Conservation (phyloP, 2,329 filamentous ascomycete genomes). For the Aspergillus quadricinctus region DNA sequence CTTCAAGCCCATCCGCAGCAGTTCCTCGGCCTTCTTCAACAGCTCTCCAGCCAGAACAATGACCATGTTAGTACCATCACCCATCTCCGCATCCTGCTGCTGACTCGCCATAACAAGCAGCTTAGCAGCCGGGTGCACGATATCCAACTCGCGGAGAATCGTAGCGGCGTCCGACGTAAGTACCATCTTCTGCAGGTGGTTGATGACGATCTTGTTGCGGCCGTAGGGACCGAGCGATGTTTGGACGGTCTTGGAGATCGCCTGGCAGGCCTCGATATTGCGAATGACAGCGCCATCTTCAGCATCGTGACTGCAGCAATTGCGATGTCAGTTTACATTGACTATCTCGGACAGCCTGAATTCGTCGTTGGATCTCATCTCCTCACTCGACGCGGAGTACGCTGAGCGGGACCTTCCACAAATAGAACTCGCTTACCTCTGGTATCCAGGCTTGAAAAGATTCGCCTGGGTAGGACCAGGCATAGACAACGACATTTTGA, state of each 20-base stretch:
- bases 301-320: conserved; percentile 74
- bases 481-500: conserved; percentile 88
- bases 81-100: conserved; percentile 99
- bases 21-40: conserved; percentile 92
- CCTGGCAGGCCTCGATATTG: conserved; percentile 97
- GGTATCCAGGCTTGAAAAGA: conserved; percentile 95
- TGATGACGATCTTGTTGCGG: conserved; percentile 99
- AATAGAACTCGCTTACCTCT: conserved; percentile 62
- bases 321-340: conserved; percentile 8
- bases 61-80: conserved; percentile 95
- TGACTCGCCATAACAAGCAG: conserved; percentile 97
- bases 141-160: conserved; percentile 94
- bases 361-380: neutral
- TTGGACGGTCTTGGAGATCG: conserved; percentile 93
- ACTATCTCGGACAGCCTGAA: neutral
- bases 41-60: conserved; percentile 94
- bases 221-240: conserved; percentile 96
- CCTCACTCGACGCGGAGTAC: neutral
- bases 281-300: conserved; percentile 98
- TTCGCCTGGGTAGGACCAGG: conserved; percentile 88
- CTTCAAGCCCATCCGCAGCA: conserved; percentile 94
- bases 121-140: conserved; percentile 96
- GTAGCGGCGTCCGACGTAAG: conserved; percentile 96
- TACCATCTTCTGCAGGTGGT: conserved; percentile 99
- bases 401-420: conserved; percentile 9